These are phyloP conservation scores for Chrysochromulina parva DNA, from an alignment of 78 protist genomes.

Conservation along the genomic window DNA sequence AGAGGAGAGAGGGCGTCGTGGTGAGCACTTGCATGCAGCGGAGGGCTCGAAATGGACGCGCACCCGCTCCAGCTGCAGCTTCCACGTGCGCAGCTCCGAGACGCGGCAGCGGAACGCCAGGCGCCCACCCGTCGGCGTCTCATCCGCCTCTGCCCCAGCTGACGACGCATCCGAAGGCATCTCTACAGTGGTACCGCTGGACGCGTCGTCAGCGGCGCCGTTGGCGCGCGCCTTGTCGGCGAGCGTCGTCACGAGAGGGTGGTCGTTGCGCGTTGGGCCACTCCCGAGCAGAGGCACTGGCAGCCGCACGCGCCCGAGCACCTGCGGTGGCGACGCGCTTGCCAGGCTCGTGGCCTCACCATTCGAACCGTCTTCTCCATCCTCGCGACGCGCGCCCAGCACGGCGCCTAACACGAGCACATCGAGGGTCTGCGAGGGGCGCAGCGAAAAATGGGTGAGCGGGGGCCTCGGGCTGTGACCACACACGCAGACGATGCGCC, in stretches of 20 bases:
- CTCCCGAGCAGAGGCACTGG: background rate
- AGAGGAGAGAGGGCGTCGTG: too few relatives aligned
- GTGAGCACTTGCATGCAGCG: too few relatives aligned
- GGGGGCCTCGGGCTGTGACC: background rate
- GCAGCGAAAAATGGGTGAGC: too few relatives aligned
- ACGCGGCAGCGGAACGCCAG: background rate
- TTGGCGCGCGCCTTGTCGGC: background rate
- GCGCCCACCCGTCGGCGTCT: background rate
- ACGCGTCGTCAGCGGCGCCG: background rate
- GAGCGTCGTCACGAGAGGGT: background rate
- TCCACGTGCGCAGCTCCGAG: background rate
- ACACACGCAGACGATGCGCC: background rate
- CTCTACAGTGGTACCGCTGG: background rate
- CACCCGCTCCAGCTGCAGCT: background rate
- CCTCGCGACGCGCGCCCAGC: too few relatives aligned
- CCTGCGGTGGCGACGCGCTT: too few relatives aligned
- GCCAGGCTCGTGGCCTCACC: too few relatives aligned
- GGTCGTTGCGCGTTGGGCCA: slow-evolving; percentile 18
- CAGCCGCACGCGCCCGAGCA: background rate
- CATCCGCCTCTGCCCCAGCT: background rate
- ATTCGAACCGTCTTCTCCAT: too few relatives aligned
- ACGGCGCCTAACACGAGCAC: background rate
- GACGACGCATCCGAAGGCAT: background rate
- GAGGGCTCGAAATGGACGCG: background rate
- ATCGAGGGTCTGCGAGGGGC: too few relatives aligned